Evolutionary conservation across 164 flowering plant species (phyloP), one percentile per base, ranked within the genome.

Genomic region (Paratinospora sagittata): DNA sequence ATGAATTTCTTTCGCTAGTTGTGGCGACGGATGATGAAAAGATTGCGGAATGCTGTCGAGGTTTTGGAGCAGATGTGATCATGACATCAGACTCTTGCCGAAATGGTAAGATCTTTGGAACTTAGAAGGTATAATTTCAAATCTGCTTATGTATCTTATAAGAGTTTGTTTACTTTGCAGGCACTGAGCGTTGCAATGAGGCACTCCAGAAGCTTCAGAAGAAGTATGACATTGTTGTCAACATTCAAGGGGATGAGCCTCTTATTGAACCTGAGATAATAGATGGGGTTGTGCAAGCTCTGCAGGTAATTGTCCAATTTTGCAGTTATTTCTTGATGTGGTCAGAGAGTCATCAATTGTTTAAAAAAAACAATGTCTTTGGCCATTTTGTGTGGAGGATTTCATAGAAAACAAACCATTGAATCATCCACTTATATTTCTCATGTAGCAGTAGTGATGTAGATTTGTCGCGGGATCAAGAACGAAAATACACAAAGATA

Each of bases 191-290:
- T 14, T 95, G 99, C 81, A 90, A 80, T 82, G 98, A 95, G 83
- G 97, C 97, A 63, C 91, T 90, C 26, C 77, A 85, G 72, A 94
- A 90, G 82, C 92, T 95, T 68, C 82, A 73, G 49, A 86, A 88
- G 80, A 86, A 89, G 70, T 95, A 88, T 81, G 98, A 96, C 71
- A 76, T 96, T 78, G 98, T 93, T 70, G 99, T 96, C 62, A 96
- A 96, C 77, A 96, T 96, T 77, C 99, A 93, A 73, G 99, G 98
- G 30, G 98, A 93, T 77, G 98, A 96, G 78, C 99, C 99, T 77
- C 94, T 96, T 62, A 85, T 91, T 78, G 98, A 96, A 80, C 99
- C 99, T 45, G 97, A 96, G 82, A 89, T 96, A 61, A 92, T 96
- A 70, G 98, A 93, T 84, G 95, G 90, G 55, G 75, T 91, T 78